Evolutionary conservation across 2,329 filamentous ascomycete species (phyloP), one percentile per base, ranked within the genome.

Genomic region (Conoideocrella luteorostrata): DNA sequence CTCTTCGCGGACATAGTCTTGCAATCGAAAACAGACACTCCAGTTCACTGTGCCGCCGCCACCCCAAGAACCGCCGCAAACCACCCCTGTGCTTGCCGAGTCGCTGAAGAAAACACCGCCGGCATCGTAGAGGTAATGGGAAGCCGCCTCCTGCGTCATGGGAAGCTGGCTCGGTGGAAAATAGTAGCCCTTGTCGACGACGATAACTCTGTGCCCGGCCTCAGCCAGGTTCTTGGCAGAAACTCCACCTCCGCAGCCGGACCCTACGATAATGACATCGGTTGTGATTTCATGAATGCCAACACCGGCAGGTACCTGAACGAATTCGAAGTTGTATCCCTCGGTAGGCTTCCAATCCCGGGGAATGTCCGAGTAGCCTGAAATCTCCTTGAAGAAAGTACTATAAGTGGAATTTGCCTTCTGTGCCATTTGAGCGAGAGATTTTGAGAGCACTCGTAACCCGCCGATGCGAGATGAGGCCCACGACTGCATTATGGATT

Each of bases 11-110:
- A 95, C 86, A 50, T 74, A 86, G 21, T 77, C 80, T 57, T 91
- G 87, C 0, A 87, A 85, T 52, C 74, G 70, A 41, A 82, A 66
- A 40, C 68, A 69, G 7, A 78, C 77, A 55, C 74, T 85, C 89
- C 89, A 96, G 63, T 96, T 96, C 54, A 95, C 66, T 0, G 87
- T 88, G 5, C 89, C 89, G 44, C 90, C 90, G 33, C 90, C 90
- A 23, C 90, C 90, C 79, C 85, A 95, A 24, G 78, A 78, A 44
- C 79, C 77, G 2, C 86, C 90, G 0, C 84, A 78, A 3, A 86
- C 60, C 11, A 91, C 62, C 13, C 67, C 75, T 24, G 83, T 68
- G 5, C 75, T 74, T 10, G 69, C 68, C 55, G 85, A 75, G 47
- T 84, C 70, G 48, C 71, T 69, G 52, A 72, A 55, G 5, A 75